A percentile compares a stretch with the other conserved stretches of the same genome.
Conservation (phyloP, 2,329 filamentous ascomycete genomes). For the Stagonosporopsis chrysanthemi region DNA sequence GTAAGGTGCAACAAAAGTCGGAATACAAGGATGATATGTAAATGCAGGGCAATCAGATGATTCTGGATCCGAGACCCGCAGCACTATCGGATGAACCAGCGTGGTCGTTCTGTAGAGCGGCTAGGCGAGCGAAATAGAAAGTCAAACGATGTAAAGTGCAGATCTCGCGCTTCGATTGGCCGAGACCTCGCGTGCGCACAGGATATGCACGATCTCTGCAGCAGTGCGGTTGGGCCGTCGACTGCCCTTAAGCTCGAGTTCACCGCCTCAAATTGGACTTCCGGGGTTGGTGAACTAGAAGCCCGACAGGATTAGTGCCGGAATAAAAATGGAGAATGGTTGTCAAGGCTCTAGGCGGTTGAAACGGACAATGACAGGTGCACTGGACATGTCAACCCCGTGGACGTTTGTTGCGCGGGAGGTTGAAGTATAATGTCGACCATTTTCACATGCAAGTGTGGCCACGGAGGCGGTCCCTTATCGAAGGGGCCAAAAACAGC, state of each 20-base stretch:
- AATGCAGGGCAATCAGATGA: slow-evolving; percentile 32
- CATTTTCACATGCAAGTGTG: slow-evolving; percentile 39
- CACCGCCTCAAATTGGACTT: slow-evolving; percentile 38
- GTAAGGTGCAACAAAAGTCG: slow-evolving; percentile 12
- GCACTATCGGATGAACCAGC: slow-evolving; percentile 31
- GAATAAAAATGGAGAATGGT: slow-evolving; percentile 36
- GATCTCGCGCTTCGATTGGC: slow-evolving; percentile 35
- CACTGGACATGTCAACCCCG: slow-evolving; percentile 30
- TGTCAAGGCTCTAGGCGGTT: slow-evolving; percentile 18
- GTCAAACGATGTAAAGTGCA: slow-evolving; percentile 27
- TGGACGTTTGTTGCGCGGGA: slow-evolving; percentile 19
- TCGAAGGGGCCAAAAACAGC: slow-evolving; percentile 17
- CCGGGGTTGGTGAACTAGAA: slow-evolving; percentile 27
- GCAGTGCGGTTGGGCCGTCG: slow-evolving; percentile 29
- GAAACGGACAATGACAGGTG: slow-evolving; percentile 28
- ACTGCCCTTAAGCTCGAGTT: slow-evolving; percentile 34
- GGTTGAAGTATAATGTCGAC: slow-evolving; percentile 32
- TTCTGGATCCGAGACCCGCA: slow-evolving; percentile 31
- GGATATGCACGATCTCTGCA: slow-evolving; percentile 29
- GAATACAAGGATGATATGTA: slow-evolving; percentile 24
- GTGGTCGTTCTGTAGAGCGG: slow-evolving; percentile 28
- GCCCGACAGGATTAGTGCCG: slow-evolving; percentile 27
- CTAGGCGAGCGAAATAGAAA: slow-evolving; percentile 19
- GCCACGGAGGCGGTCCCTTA: slow-evolving; percentile 6
- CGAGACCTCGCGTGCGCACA: slow-evolving; percentile 27